Evolutionary conservation across 2,329 filamentous ascomycete species (phyloP), one percentile per base, ranked within the genome.

Genomic region (Claviceps pazoutovae): DNA sequence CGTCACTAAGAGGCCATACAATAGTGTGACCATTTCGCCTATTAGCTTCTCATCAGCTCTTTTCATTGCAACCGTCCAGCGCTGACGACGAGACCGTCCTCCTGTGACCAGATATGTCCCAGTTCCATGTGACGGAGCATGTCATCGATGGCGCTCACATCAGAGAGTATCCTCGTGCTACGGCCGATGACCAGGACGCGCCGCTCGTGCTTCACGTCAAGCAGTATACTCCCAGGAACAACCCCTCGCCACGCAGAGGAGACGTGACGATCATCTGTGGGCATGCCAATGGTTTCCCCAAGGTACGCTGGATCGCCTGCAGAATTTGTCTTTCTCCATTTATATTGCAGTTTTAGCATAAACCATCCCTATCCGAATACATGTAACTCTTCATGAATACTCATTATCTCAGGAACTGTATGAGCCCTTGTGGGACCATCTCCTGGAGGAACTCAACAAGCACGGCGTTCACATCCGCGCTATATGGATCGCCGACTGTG

Each of bases 221-320:
- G 72, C 88, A 96, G 64, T 97, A 97, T 64, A 85, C 79, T 0
- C 90, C 90, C 1, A 71, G 80, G 51, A 77, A 83, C 61, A 89
- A 90, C 59, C 74, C 72, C 0, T 67, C 71, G 23, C 84, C 88
- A 0, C 74, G 80, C 56, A 78, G 80, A 1, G 86, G 87, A 37
- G 87, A 93, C 66, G 71, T 96, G 8, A 96, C 88, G 19, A 82
- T 97, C 53, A 81, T 97, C 51, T 88, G 79, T 11, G 84, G 84
- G 4, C 90, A 96, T 68, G 91, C 88, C 48, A 96, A 96, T 70
- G 91, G 84, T 11, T 95, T 96, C 58, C 86, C 88, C 11, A 97
- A 96, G 76, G 86, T 86, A 65, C 51, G 14, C 26, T 13, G 23
- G 6, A 16, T 6, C 44, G 30, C 30, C 8, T 30, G 30, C 30